Evolutionary conservation across 805 yeast genomes (phyloP).

Genomic region (Barnettozyma botsteinii): DNA sequence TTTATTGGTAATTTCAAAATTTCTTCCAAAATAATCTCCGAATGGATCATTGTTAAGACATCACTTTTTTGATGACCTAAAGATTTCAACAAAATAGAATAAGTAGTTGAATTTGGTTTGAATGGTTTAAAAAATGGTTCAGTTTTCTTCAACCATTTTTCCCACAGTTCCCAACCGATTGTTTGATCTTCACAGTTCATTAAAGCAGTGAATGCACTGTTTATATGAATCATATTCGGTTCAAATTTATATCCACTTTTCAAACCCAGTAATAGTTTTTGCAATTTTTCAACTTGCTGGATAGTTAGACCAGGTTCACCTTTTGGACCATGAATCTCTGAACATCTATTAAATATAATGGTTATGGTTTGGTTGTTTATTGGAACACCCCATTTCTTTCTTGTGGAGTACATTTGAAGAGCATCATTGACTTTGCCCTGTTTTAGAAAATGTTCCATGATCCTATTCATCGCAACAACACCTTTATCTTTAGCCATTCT

Average conservation of each 20-base stretch:
- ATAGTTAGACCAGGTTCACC: conserved; percentile 25
- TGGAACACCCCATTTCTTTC: conserved; percentile 58
- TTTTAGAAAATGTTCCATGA: conserved; percentile 44
- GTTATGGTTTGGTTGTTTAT: conserved; percentile 44
- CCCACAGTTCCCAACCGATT: conserved; percentile 34
- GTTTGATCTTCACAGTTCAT: conserved; percentile 35
- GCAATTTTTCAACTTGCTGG: conserved; percentile 30
- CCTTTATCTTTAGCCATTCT: conserved; percentile 45
- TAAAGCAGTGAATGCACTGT: conserved; percentile 41
- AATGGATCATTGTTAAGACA: conserved; percentile 5
- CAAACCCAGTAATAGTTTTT: conserved; percentile 28
- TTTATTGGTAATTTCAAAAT: conserved; percentile 10
- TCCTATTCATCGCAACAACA: conserved; percentile 56
- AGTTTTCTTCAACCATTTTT: conserved; percentile 22
- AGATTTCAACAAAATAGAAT: conserved; percentile 22
- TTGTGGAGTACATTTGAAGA: conserved; percentile 42
- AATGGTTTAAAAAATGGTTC: conserved; percentile 17
- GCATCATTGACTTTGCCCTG: conserved; percentile 41
- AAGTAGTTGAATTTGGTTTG: conserved; percentile 32
- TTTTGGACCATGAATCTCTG: conserved; percentile 25
- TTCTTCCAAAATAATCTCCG: conserved; percentile 13
- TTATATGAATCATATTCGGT: conserved; percentile 37
- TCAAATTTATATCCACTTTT: conserved; percentile 23
- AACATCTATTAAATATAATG: conserved; percentile 40
- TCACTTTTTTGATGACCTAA: conserved; percentile 14